Percentiles rank a stretch among this genome's conserved stretches.
These are phyloP conservation scores for Coprinopsis strossmayeri DNA, from an alignment of 768 basidiomycete species.

Conservation along the genomic window DNA sequence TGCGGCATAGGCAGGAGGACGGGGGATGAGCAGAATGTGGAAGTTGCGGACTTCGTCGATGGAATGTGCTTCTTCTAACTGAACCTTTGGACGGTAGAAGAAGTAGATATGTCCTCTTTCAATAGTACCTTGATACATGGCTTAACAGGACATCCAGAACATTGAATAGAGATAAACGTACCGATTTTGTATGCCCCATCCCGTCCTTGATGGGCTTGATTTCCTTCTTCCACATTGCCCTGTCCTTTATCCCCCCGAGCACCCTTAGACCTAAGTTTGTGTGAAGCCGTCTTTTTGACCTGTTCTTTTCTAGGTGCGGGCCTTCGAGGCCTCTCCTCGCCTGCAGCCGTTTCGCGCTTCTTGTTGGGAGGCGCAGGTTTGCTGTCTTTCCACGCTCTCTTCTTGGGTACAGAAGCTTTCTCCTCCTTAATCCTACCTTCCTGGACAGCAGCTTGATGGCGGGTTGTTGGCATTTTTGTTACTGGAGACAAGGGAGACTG, in stretches of 20 bases:
- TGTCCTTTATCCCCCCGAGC: neutral
- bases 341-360: slow-evolving; percentile 11
- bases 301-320: neutral
- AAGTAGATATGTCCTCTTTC: slow-evolving; percentile 61
- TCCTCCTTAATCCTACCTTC: slow-evolving; percentile 8
- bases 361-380: slow-evolving; percentile 21
- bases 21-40: slow-evolving; percentile 54
- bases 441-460: slow-evolving; percentile 17
- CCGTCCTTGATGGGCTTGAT: neutral
- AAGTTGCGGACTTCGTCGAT: slow-evolving; percentile 53
- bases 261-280: neutral
- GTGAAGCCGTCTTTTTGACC: neutral
- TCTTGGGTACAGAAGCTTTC: slow-evolving; percentile 2
- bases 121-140: slow-evolving; percentile 35
- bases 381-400: slow-evolving; percentile 2
- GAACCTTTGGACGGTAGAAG: slow-evolving; percentile 55
- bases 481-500: neutral
- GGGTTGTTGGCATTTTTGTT: slow-evolving; percentile 28
- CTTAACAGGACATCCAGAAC: neutral
- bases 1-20: slow-evolving; percentile 37
- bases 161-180: neutral
- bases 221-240: neutral
- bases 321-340: slow-evolving; percentile 8
- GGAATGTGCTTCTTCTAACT: slow-evolving; percentile 44
- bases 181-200: slow-evolving; percentile 15